phyloP scores from a whole-genome alignment of 2,329 filamentous ascomycete genomes.

The Alternaria sp. region DNA sequence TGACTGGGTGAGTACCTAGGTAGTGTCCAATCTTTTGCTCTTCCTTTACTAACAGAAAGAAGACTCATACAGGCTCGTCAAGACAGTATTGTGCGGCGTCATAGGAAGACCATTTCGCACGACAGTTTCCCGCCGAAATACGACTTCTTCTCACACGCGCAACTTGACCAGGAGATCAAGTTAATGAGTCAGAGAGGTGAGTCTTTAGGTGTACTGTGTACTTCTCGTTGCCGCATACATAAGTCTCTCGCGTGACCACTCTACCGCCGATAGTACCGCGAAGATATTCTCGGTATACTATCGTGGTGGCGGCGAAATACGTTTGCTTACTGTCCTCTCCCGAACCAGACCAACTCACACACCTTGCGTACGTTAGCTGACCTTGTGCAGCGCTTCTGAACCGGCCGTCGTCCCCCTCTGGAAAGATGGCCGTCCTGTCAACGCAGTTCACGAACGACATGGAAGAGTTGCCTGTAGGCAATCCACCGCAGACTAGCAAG shows the following conservation, averaged over 20 bases:
- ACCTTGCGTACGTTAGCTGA: too few relatives aligned
- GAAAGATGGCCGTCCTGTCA: constrained; percentile 49
- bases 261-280: not conserved
- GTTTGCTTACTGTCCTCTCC: not conserved
- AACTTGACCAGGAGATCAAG: constrained; percentile 37
- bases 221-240: not conserved
- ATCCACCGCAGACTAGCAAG: constrained; percentile 29
- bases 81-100: constrained; percentile 47
- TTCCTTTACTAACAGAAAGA: constrained; percentile 4
- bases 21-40: not conserved
- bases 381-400: constrained; percentile 22
- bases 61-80: constrained; percentile 51
- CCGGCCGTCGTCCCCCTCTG: constrained; percentile 47
- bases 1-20: constrained; percentile 40
- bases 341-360: not conserved
- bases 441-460: constrained; percentile 41
- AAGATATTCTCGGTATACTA: not conserved
- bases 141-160: constrained; percentile 20
- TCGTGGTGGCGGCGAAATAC: not conserved
- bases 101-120: constrained; percentile 24
- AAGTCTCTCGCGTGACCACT: not conserved
- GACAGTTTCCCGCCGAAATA: constrained; percentile 10
- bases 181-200: constrained; percentile 33
- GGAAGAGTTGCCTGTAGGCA: constrained; percentile 41
- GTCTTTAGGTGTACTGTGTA: not conserved